Evolutionary conservation across 228 moss, liverwort and hornwort species (phyloP).

Genomic region (Sphagnum fallax): DNA sequence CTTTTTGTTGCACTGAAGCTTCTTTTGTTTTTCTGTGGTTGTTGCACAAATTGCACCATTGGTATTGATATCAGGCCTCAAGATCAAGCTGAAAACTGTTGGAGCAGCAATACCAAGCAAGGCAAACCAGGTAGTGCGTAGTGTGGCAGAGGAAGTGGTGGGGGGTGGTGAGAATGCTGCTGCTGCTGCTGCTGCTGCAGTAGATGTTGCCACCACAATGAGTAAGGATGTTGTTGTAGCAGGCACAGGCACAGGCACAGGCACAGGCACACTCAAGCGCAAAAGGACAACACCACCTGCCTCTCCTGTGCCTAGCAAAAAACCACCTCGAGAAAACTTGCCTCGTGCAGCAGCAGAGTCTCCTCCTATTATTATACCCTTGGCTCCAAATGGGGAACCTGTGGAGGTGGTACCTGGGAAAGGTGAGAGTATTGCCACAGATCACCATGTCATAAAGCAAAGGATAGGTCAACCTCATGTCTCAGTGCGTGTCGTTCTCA

Average conservation of each 20-base stretch:
- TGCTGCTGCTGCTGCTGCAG: too few species aligned
- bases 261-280: conserved; percentile 55
- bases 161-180: too few species aligned
- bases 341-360: neutral
- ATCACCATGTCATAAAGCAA: conserved; percentile 50
- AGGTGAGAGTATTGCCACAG: conserved; percentile 22
- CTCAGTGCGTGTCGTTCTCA: conserved; percentile 40
- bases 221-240: too few species aligned
- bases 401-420: conserved; percentile 36
- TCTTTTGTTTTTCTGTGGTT: too few species aligned
- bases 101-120: neutral
- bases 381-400: conserved; percentile 40
- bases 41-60: neutral
- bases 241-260: too few species aligned
- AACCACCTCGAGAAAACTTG: conserved; percentile 38
- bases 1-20: neutral
- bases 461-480: conserved; percentile 40
- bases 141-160: neutral
- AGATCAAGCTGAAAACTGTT: neutral
- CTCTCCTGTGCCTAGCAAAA: conserved; percentile 65
- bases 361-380: neutral
- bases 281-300: conserved; percentile 82
- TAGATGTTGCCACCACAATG: too few species aligned
- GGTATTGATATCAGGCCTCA: neutral
- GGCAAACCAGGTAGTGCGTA: neutral